Base-by-base conservation (phyloP, 2,329 filamentous ascomycete species). In the Aureobasidium sp. region DNA sequence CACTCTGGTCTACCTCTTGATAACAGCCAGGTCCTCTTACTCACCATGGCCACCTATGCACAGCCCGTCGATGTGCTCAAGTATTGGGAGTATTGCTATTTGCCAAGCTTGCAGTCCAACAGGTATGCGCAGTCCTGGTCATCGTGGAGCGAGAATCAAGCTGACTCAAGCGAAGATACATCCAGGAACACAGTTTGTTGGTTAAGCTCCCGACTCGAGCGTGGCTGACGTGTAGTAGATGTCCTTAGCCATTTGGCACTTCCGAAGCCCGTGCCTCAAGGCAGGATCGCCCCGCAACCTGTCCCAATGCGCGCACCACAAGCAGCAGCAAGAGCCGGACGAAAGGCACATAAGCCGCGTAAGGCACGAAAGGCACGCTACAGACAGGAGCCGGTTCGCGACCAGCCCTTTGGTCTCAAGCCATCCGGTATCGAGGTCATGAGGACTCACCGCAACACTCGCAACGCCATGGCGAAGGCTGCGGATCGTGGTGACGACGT, bases 51-150 rank as follows among this genome's bases (percentile, higher is more conserved):
- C 2, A 54, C 49, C 35, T 61, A 61, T 5, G 49, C 37, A 37
- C 27, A 61, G 5, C 59, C 59, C 2, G 59, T 61, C 15, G 59
- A 61, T 24, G 59, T 39, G 1, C 49, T 53, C 59, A 61, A 61
- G 40, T 61, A 47, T 14, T 61, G 54, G 17, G 49, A 61, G 49
- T 61, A 54, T 54, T 54, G 31, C 22, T 54, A 61, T 14, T 24
- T 54, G 27, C 37, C 44, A 19, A 37, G 24, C 44, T 17, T 48
- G 9, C 15, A 39, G 3, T 37, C 44, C 1, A 27, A 39, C 35
- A 49, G 42, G 56, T 58, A 58, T 24, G 15, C 15, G 7, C n/a
- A 11, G 5, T 37, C 27, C 3, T 35, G 5, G 0, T 35, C 4
- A 9, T 33, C 31, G 33, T 24, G 3, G 9, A 19, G 1, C 8